Evolutionary conservation across 768 basidiomycete genomes (phyloP), one percentile per base, ranked within the genome.

Genomic region (Nidula microcarpa): DNA sequence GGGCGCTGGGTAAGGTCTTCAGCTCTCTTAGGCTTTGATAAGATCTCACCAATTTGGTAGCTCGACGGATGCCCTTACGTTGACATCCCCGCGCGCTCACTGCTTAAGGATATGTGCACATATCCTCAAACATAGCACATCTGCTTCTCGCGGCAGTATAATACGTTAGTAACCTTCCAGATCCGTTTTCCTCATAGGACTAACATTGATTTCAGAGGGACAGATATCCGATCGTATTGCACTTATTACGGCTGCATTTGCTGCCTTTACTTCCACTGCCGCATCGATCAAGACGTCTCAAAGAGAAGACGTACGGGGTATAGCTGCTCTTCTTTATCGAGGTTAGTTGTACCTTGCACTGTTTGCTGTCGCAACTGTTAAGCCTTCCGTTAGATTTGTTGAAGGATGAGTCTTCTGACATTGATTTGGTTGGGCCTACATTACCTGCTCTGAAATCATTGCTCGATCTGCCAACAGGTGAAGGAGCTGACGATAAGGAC

Each of bases 101-200:
- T 94, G 92, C 63, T 68, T 94, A 37, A 77, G 88, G 35, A 87
- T 98, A 33, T 91, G 92, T 61, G 84, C 90, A 0, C 89, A 91
- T 61, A 77, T 89, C 35, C 66, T 98, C 17, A 85, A 87, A 48
- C 83, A 89, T 55, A 81, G 84, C 2, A 83, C 86, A 30, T 82
- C 88, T 2, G 70, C 78, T 46, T 72, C 74, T 13, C 76, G 77
- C 17, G 76, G 73, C 33, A 76, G 79, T 45, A 68, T 75, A 2
- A 77, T 80, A 50, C 76, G 89, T 90, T 53, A 54, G 71, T 63
- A 16, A 45, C 36, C 30, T 43, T 50, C 17, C 47, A 33, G 13
- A 33, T 51, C 23, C 14, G 18, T 16, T 10, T 36, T 33, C 8
- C 39, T 2, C 34, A 16, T 32, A 33, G 43, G 45, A 54, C 55